Percentiles rank a stretch among this genome's conserved stretches.
These are phyloP conservation scores for Coemansia javaensis DNA, from an alignment of 192 early-diverging fungal genomes.

Conservation along the genomic window DNA sequence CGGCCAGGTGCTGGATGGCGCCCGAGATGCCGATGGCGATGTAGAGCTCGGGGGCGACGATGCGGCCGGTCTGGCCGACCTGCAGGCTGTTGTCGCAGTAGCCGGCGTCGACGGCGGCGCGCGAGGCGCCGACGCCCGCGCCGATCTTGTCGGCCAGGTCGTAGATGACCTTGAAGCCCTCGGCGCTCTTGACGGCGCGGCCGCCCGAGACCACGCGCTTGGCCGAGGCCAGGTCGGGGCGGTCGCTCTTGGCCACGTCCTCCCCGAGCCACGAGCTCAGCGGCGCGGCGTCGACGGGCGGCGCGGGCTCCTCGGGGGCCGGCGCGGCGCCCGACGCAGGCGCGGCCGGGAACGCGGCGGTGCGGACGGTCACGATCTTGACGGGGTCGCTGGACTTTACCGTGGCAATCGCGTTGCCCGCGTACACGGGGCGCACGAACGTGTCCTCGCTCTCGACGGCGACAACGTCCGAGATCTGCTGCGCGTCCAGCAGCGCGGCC, in stretches of 20 bases:
- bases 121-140: slow-evolving; percentile 92
- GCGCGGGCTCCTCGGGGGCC: slow-evolving; percentile 66
- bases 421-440: slow-evolving; percentile 96
- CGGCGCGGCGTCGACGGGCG: slow-evolving; percentile 54
- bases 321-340: slow-evolving; percentile 43
- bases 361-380: slow-evolving; percentile 87
- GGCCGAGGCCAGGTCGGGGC: slow-evolving; percentile 84
- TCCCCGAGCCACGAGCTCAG: slow-evolving; percentile 81
- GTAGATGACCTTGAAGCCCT: slow-evolving; percentile 88
- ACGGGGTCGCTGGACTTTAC: slow-evolving; percentile 84
- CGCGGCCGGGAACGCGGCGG: slow-evolving; percentile 83
- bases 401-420: slow-evolving; percentile 95
- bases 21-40: slow-evolving; percentile 94
- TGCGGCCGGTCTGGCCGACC: slow-evolving; percentile 97
- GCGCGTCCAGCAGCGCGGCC: slow-evolving; percentile 86
- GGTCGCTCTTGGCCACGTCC: slow-evolving; percentile 89
- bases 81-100: slow-evolving; percentile 95
- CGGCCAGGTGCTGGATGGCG: slow-evolving; percentile 95
- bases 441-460: slow-evolving; percentile 73
- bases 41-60: slow-evolving; percentile 95
- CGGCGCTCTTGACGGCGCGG: slow-evolving; percentile 92
- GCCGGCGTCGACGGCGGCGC: slow-evolving; percentile 96
- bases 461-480: slow-evolving; percentile 86
- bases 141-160: slow-evolving; percentile 91
- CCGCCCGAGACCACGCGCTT: slow-evolving; percentile 91